Evolutionary conservation across 495 filamentous ascomycete species (phyloP).

Genomic region (Friedmanniomyces simplex): DNA sequence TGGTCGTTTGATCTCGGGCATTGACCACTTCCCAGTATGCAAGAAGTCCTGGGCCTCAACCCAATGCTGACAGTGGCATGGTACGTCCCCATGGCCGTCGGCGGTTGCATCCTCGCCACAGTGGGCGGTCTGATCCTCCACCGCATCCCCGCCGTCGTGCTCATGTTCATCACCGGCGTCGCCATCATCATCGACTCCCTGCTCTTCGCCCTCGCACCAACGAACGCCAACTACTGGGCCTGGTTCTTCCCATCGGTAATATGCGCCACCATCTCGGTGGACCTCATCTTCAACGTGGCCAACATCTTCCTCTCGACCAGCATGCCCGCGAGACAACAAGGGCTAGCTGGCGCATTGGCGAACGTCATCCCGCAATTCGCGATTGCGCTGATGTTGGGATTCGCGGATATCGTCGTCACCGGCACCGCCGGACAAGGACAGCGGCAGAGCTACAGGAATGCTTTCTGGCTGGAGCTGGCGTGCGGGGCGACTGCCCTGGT

Average conservation of each 20-base stretch:
- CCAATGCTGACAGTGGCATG: conserved; percentile 68
- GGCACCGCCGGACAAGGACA: conserved; percentile 36
- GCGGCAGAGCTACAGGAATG: conserved; percentile 50
- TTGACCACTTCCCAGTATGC: conserved; percentile 40
- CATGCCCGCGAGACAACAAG: conserved; percentile 58
- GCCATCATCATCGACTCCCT: conserved; percentile 55
- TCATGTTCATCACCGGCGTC: conserved; percentile 57
- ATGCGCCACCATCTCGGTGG: conserved; percentile 67
- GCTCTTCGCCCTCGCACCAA: conserved; percentile 62
- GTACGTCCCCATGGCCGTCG: conserved; percentile 65
- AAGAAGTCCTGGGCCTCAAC: conserved; percentile 50
- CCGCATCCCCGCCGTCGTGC: conserved; percentile 56
- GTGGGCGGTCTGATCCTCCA: conserved; percentile 70
- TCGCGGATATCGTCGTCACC: conserved; percentile 60
- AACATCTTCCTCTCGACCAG: conserved; percentile 78
- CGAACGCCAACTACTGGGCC: conserved; percentile 52
- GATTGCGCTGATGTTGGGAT: conserved; percentile 66
- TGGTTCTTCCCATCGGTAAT: conserved; percentile 78
- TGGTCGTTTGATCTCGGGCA: not conserved
- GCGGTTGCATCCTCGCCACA: conserved; percentile 61
- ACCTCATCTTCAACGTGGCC: conserved; percentile 72
- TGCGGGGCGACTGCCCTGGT: conserved; percentile 44
- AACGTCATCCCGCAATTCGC: conserved; percentile 45
- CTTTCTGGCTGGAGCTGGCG: conserved; percentile 61
- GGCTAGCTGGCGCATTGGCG: conserved; percentile 54